Evolutionary conservation across 176 grass and related monocot genomes (phyloP).

Genomic region (Triticum urartu): DNA sequence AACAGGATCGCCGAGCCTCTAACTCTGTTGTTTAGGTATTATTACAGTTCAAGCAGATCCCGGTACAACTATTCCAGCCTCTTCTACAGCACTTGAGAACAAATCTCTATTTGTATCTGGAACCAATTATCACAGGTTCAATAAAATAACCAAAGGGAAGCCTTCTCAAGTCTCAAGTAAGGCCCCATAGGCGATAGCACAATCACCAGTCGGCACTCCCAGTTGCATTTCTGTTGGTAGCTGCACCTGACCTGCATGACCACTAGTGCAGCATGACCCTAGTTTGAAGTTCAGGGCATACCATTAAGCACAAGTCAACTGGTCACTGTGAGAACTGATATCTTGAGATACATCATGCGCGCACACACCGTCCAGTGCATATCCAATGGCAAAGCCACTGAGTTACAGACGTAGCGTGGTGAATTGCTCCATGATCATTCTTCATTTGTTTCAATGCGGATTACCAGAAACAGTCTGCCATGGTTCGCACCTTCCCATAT

Average conservation of each 20-base stretch:
- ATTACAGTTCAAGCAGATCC: constrained; percentile 13
- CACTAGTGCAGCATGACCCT: background rate
- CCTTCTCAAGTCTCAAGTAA: background rate
- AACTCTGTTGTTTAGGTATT: background rate
- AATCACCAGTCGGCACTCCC: background rate
- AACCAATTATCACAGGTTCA: background rate
- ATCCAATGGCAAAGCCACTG: background rate
- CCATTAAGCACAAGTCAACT: background rate
- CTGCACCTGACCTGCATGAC: background rate
- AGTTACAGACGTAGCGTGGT: background rate
- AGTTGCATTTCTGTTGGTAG: background rate
- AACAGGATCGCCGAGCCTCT: background rate
- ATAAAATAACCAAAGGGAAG: background rate
- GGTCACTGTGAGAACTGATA: background rate
- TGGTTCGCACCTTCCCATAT: background rate
- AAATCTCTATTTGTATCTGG: background rate
- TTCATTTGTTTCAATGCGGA: background rate
- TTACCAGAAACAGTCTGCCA: constrained; percentile 15
- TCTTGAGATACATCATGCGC: background rate
- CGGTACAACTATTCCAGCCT: background rate
- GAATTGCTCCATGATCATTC: constrained; percentile 4
- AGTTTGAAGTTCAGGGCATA: background rate
- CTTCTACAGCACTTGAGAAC: background rate
- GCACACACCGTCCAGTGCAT: background rate
- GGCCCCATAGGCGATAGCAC: background rate